Base-by-base conservation (phyloP, 208 protist species). In the Leishmania mexicana region DNA sequence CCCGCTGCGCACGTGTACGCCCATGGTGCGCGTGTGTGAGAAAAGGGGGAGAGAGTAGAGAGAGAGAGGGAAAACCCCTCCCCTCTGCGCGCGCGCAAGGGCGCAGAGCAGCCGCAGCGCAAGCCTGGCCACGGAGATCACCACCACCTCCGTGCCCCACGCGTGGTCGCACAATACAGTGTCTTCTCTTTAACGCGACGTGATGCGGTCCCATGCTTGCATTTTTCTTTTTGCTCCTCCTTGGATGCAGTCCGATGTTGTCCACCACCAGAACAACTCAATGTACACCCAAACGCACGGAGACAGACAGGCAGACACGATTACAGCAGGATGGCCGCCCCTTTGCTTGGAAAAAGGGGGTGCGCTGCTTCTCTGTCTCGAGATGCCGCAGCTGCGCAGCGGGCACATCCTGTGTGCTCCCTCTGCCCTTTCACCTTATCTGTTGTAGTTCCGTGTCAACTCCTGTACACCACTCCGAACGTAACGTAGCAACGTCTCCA, bases 401-500 rank as follows among this genome's bases (percentile, higher is more conserved):
- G 42, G 38, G 19, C 28, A 47, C 60, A 79, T 73, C 47, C 60
- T 49, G 51, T 38, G 6, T 35, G 31, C 10, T 24, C 5, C 67
- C 40, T 21, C 40, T 68, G 47, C 40, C 67, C 17, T n/a, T n/a
- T 72, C 67, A 11, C 10, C 45, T 71, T 24, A 79, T 28, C 60
- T 53, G 60, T 84, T 84, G 85, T 91, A 88, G 60, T 84, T 79
- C 3, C 88, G 83, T 31, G 80, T 83, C 19, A 78, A 42, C 28
- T 77, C 71, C 28, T 78, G 81, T 35, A 83, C 81, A 10, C 79
- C 70, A 49, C 70, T 83, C 28, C 79, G 83, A 51, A 91, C 28
- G 71, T 87, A 93, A 40, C 53, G 75, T 47, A 92, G 79, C 49
- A 92, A 78, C 68, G 81, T 92, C 76, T 87, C 83, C 57, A 91